Conservation (phyloP, 1,139 yeast species). For the Lodderomyces orthopsilosis region DNA sequence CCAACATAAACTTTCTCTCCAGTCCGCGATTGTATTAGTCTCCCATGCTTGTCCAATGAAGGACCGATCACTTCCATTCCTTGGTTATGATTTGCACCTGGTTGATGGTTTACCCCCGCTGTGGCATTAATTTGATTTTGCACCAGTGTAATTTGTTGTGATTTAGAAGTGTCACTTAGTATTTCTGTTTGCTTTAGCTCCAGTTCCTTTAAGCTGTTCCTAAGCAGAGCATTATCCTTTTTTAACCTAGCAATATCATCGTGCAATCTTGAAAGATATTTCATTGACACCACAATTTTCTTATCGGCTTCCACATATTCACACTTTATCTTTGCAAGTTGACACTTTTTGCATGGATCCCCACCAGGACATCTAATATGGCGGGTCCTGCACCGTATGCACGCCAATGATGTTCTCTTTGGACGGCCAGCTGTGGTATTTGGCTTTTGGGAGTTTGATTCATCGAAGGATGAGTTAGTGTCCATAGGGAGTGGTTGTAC, state of each 20-base stretch:
- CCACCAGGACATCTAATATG: conserved; percentile 85
- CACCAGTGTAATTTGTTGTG: conserved; percentile 2
- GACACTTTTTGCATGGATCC: conserved; percentile 69
- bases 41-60: conserved; percentile 65
- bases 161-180: not conserved
- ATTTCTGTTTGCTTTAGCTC: conserved; percentile 13
- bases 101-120: not conserved
- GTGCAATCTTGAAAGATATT: conserved; percentile 66
- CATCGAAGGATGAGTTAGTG: not conserved
- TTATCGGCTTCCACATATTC: conserved; percentile 77
- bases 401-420: conserved; percentile 44
- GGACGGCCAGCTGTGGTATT: conserved; percentile 12
- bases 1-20: conserved; percentile 77
- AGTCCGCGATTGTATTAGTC: conserved; percentile 67
- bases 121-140: conserved; percentile 7
- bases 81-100: not conserved
- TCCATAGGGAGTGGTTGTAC: not conserved
- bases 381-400: conserved; percentile 70
- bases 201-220: conserved; percentile 42
- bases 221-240: conserved; percentile 53
- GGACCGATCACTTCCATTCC: conserved; percentile 56
- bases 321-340: conserved; percentile 56
- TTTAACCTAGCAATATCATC: conserved; percentile 57
- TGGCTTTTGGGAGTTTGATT: not conserved
- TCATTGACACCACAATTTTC: conserved; percentile 75